Percentiles rank a stretch among this genome's conserved stretches.
Conservation (phyloP, 129 eudicot genomes). For the Tanacetum coccineum region DNA sequence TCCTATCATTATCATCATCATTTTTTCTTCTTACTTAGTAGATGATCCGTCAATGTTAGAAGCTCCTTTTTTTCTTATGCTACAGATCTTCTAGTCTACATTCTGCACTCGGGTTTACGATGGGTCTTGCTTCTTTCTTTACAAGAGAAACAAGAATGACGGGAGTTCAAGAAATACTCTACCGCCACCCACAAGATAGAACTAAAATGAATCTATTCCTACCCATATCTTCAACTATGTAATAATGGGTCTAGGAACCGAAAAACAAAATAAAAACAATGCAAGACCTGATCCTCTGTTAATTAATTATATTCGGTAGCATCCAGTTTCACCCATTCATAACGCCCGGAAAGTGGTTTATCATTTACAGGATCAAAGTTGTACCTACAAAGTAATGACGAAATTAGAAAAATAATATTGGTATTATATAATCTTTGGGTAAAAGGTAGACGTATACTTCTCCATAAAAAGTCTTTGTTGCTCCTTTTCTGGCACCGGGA, state of each 20-base stretch:
- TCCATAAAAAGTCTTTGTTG: slow-evolving; percentile 46
- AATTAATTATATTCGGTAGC: slow-evolving; percentile 13
- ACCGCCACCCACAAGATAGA: slow-evolving; percentile 30
- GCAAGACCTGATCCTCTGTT: slow-evolving; percentile 16
- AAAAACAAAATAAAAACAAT: slow-evolving; percentile 10
- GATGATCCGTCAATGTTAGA: slow-evolving; percentile 48
- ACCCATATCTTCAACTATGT: slow-evolving; percentile 34
- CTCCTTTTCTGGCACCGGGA: slow-evolving; percentile 42
- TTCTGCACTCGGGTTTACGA: slow-evolving; percentile 20
- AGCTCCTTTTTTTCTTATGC: slow-evolving; percentile 30
- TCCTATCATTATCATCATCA: slow-evolving; percentile 24
- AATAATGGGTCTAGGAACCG: slow-evolving; percentile 13
- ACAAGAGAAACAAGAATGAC: slow-evolving; percentile 41
- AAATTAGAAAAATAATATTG: background rate
- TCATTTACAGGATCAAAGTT: slow-evolving; percentile 62
- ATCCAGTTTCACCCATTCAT: slow-evolving; percentile 53
- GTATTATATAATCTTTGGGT: background rate
- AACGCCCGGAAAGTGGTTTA: slow-evolving; percentile 56
- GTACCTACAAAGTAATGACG: slow-evolving; percentile 38
- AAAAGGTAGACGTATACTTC: slow-evolving; percentile 31
- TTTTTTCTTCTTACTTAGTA: background rate
- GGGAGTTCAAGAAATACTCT: slow-evolving; percentile 32
- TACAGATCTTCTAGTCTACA: slow-evolving; percentile 56
- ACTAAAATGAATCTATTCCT: slow-evolving; percentile 24
- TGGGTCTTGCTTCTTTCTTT: slow-evolving; percentile 38